Percentiles rank a stretch among this genome's conserved stretches.
Evolutionary conservation across 768 basidiomycete species (phyloP).

Genomic region (Daedaleopsis sinensis): DNA sequence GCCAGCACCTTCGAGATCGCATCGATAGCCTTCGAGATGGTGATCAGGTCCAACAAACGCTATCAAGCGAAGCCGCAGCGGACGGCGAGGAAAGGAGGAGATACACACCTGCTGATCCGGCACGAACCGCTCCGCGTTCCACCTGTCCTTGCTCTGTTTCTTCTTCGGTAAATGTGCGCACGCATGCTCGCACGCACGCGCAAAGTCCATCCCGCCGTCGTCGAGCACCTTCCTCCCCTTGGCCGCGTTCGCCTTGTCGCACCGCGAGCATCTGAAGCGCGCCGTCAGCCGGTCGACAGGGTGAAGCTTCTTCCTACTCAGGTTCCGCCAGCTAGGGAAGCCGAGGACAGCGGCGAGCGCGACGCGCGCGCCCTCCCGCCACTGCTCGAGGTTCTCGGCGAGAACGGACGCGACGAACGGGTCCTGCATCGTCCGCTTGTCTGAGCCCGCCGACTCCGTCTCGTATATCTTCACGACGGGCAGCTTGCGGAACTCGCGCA

Average conservation of each 20-base stretch:
- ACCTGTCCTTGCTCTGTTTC: conserved; percentile 35
- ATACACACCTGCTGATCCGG: conserved; percentile 57
- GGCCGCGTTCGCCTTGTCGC: conserved; percentile 36
- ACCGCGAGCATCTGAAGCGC: conserved; percentile 58
- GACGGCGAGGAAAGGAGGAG: neutral
- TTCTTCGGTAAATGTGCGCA: conserved; percentile 42
- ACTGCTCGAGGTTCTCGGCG: conserved; percentile 46
- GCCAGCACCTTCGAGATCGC: conserved; percentile 43
- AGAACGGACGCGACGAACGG: conserved; percentile 43
- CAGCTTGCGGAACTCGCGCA: conserved; percentile 51
- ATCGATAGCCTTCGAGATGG: conserved; percentile 46
- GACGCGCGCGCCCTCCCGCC: conserved; percentile 48
- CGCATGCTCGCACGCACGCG: conserved; percentile 59
- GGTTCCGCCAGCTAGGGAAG: conserved; percentile 51
- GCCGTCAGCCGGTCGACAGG: conserved; percentile 63
- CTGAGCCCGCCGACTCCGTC: neutral
- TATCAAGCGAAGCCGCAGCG: neutral
- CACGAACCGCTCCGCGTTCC: conserved; percentile 56
- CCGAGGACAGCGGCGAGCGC: conserved; percentile 53
- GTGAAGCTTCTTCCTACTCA: conserved; percentile 49
- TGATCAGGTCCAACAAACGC: neutral
- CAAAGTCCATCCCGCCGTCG: conserved; percentile 56
- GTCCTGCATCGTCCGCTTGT: conserved; percentile 28
- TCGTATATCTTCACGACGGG: conserved; percentile 42
- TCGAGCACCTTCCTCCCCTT: conserved; percentile 34